Percentiles rank a stretch among this genome's conserved stretches.
Evolutionary conservation across 176 grass and related monocot genomes (phyloP).

Genomic region (Lolium multiflorum): DNA sequence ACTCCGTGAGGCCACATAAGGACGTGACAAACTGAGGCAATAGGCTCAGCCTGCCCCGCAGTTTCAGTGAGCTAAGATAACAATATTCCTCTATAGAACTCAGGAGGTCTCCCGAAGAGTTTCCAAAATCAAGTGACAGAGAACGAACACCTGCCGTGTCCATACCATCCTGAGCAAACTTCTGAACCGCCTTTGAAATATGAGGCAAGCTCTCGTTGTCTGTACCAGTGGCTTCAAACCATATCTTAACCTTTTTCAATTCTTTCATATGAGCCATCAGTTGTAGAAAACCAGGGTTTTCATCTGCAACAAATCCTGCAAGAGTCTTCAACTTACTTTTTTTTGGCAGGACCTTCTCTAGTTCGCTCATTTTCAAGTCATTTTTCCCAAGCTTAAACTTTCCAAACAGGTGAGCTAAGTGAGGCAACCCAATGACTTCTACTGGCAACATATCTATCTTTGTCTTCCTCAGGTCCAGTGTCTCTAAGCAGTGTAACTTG

Average conservation of each 20-base stretch:
- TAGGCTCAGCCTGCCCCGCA: background rate
- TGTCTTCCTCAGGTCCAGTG: conserved; percentile 14
- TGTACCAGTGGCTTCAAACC: background rate
- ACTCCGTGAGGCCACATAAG: background rate
- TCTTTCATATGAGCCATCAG: conserved; percentile 25
- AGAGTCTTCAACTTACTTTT: conserved; percentile 24
- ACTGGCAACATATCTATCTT: conserved; percentile 4
- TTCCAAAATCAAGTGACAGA: conserved; percentile 10
- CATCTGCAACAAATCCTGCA: background rate
- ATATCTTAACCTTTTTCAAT: conserved; percentile 18
- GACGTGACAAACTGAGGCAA: background rate
- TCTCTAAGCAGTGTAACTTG: conserved; percentile 20
- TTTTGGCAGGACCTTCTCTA: background rate
- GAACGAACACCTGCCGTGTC: background rate
- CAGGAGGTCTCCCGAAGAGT: background rate
- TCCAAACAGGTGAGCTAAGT: conserved; percentile 12
- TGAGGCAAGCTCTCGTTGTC: background rate
- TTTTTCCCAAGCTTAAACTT: conserved; percentile 24
- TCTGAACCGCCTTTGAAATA: conserved; percentile 10
- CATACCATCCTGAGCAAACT: conserved; percentile 21
- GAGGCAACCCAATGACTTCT: conserved; percentile 17
- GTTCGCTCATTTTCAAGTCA: background rate
- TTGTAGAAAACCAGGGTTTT: conserved; percentile 1
- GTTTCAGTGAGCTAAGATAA: conserved; percentile 35
- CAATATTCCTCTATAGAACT: background rate